Conservation (phyloP, 345 rosid species). For the Sonneratia alba region DNA sequence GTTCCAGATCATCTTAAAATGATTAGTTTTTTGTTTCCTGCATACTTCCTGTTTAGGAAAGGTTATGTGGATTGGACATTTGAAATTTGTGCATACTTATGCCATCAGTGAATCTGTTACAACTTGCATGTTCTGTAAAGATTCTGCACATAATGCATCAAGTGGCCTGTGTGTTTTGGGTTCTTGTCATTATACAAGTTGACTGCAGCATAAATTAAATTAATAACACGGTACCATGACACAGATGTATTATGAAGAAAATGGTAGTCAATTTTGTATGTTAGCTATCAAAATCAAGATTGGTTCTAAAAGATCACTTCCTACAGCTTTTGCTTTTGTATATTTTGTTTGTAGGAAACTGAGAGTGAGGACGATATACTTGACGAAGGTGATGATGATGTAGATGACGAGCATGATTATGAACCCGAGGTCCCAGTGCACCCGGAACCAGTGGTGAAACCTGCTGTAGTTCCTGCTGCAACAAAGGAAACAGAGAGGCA, state of each 20-base stretch:
- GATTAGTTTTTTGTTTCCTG: too few species aligned
- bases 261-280: background rate
- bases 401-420: slow-evolving; percentile 62
- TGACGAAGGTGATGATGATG: slow-evolving; percentile 73
- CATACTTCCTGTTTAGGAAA: too few species aligned
- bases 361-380: slow-evolving; percentile 80
- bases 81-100: background rate
- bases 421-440: slow-evolving; percentile 40
- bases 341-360: slow-evolving; percentile 42
- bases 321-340: background rate
- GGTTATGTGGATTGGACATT: too few species aligned
- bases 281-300: background rate
- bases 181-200: background rate
- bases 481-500: slow-evolving; percentile 70
- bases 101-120: background rate
- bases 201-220: background rate
- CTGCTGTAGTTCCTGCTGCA: slow-evolving; percentile 38
- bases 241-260: background rate
- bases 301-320: background rate
- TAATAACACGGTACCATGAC: background rate
- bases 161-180: background rate
- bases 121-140: background rate
- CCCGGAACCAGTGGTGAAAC: slow-evolving; percentile 41
- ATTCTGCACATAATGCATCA: background rate
- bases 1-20: too few species aligned